Conservation (phyloP, 2,329 filamentous ascomycete genomes). For the Pseudocercospora pini-densiflorae region DNA sequence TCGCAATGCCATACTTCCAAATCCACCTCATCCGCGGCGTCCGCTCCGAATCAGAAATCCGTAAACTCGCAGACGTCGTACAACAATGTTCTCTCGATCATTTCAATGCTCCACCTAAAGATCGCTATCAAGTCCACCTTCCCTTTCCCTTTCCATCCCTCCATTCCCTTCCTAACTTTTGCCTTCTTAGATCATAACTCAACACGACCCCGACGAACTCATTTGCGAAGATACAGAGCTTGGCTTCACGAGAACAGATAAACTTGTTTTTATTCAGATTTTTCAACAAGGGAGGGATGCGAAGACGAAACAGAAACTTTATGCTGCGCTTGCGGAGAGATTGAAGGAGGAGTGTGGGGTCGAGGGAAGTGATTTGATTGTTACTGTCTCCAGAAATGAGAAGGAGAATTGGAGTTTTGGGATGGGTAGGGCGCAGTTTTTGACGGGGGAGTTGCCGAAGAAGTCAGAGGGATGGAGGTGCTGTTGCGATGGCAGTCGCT, state of each 20-base stretch:
- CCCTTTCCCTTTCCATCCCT: no score
- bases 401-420: constrained; percentile 43
- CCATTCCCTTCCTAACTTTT: not conserved
- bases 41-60: constrained; percentile 35
- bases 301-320: constrained; percentile 35
- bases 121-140: constrained; percentile 36
- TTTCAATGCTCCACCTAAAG: constrained; percentile 36
- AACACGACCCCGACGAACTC: constrained; percentile 39
- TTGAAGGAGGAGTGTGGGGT: constrained; percentile 32
- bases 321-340: constrained; percentile 31
- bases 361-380: constrained; percentile 35
- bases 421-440: constrained; percentile 38
- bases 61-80: constrained; percentile 37
- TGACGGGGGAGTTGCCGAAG: constrained; percentile 31
- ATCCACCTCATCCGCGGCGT: constrained; percentile 37
- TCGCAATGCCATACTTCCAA: constrained; percentile 39
- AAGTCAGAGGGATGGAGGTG: not conserved
- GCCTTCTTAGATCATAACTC: constrained; percentile 37
- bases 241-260: constrained; percentile 32
- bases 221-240: constrained; percentile 42
- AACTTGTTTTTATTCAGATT: constrained; percentile 40
- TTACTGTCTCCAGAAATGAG: constrained; percentile 33
- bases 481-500: no score
- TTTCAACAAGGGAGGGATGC: constrained; percentile 40
- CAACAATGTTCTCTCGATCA: constrained; percentile 37